Conservation (phyloP, 2,329 filamentous ascomycete genomes). For the Fusarium proliferatum region DNA sequence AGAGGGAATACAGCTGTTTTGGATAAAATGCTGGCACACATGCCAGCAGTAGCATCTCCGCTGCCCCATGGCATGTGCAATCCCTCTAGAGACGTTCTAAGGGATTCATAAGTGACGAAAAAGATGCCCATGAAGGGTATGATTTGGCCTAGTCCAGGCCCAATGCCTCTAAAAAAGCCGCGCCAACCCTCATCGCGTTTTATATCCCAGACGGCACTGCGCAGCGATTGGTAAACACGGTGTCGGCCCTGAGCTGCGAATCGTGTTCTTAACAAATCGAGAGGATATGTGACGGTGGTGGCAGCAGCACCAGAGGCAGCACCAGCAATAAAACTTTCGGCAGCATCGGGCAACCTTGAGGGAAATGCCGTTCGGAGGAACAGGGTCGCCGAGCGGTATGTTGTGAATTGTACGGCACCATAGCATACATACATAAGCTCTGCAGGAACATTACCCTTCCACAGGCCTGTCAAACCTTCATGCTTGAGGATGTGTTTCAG, state of each 20-base stretch:
- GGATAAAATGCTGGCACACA: slow-evolving; percentile 80
- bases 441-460: slow-evolving; percentile 98
- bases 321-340: slow-evolving; percentile 84
- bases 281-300: slow-evolving; percentile 87
- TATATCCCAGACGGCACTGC: slow-evolving; percentile 78
- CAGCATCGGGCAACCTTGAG: slow-evolving; percentile 68
- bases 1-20: slow-evolving; percentile 95
- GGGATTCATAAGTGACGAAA: slow-evolving; percentile 86
- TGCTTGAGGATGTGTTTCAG: slow-evolving; percentile 79
- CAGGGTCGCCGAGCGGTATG: slow-evolving; percentile 81
- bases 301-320: slow-evolving; percentile 84
- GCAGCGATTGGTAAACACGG: slow-evolving; percentile 80
- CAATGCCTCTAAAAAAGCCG: slow-evolving; percentile 90
- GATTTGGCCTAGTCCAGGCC: slow-evolving; percentile 85
- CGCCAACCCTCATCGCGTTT: slow-evolving; percentile 75
- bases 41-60: slow-evolving; percentile 85
- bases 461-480: slow-evolving; percentile 87
- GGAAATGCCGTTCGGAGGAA: slow-evolving; percentile 66
- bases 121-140: slow-evolving; percentile 98
- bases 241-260: slow-evolving; percentile 94
- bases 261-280: slow-evolving; percentile 91
- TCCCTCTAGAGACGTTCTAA: slow-evolving; percentile 69
- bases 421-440: slow-evolving; percentile 95
- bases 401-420: slow-evolving; percentile 87
- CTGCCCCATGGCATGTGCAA: slow-evolving; percentile 75